These are phyloP conservation scores for Phytophthora lateralis DNA, from an alignment of 352 stramenopile species.

Conservation along the genomic window DNA sequence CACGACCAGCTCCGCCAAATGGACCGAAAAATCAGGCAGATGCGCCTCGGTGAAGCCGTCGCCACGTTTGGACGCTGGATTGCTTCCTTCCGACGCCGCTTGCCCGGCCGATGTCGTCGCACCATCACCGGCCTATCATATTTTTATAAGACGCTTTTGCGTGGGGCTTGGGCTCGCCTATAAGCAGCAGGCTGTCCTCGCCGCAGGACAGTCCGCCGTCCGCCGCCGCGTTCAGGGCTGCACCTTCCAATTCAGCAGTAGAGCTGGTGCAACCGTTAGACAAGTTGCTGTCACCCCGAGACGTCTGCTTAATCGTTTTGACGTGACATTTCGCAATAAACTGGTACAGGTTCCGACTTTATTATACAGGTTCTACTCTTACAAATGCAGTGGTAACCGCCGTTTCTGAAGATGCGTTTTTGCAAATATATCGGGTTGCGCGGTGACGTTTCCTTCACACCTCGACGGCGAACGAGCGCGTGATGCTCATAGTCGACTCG, in stretches of 20 bases:
- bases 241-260: conserved; percentile 30
- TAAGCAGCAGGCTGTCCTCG: neutral
- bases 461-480: conserved; percentile 38
- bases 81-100: conserved; percentile 10
- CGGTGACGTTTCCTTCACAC: conserved; percentile 12
- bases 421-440: conserved; percentile 11
- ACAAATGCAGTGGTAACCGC: conserved; percentile 6
- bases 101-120: neutral
- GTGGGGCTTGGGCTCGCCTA: no score
- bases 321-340: conserved; percentile 21
- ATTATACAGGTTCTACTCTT: conserved; percentile 10
- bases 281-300: conserved; percentile 13
- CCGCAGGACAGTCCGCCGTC: conserved; percentile 5
- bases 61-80: conserved; percentile 9
- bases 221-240: neutral
- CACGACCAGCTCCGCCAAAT: conserved; percentile 16
- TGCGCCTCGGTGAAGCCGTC: conserved; percentile 13
- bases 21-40: conserved; percentile 14
- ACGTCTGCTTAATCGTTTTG: conserved; percentile 11
- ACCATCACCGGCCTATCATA: neutral
- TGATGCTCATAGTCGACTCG: conserved; percentile 47
- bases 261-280: conserved; percentile 15
- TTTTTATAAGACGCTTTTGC: neutral
- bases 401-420: conserved; percentile 17
- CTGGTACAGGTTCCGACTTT: conserved; percentile 28